Base-by-base conservation (phyloP, 495 filamentous ascomycete species). In the Glonium stellatum region DNA sequence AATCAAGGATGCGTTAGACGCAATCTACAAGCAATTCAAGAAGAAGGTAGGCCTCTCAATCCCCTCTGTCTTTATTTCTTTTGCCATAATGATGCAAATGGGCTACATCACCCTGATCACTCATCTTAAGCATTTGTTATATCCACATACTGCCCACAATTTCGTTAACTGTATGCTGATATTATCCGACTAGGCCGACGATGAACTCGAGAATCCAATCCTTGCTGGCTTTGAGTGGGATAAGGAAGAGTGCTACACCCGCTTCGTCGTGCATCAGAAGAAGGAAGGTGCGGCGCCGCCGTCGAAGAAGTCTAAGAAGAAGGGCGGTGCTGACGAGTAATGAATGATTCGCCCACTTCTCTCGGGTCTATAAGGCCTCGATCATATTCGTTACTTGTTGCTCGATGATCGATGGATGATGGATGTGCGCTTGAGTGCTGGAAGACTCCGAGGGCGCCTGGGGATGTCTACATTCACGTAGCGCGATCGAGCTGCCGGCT, bases 141-240 rank as follows among this genome's bases (percentile, higher is more conserved):
- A 5, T 31, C 37, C 37, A 41, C 19, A 19, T 31, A 8, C 2
- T 15, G 13, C 21, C 48, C 21, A 1, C 27, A 2, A 35, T 55
- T 55, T 1, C 11, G 35, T 39, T 6, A 47, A 11, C 21, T 37
- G 18, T 12, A 9, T 53, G 10, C 39, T 50, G 25, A 49, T 50
- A 52, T 52, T 51, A 25, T n/a, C 36, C 48, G 42, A 69, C 27
- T 31, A 96, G 91, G 84, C 87, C 54, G 91, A 96, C 66, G 91
- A 96, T 70, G 91, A 95, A 70, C 77, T 96, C 53, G 84, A 89
- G 15, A 76, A 82, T 58, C 88, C 91, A 64, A 85, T 89, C 79
- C 83, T 96, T 62, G 85, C 85, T 62, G 91, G 91, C 59, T 96
- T 96, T 79, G 90, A 95, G 78, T 96, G 90, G 90, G 87, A 92